Evolutionary conservation across 768 basidiomycete species (phyloP).

Genomic region (Mycena sanguinolenta): DNA sequence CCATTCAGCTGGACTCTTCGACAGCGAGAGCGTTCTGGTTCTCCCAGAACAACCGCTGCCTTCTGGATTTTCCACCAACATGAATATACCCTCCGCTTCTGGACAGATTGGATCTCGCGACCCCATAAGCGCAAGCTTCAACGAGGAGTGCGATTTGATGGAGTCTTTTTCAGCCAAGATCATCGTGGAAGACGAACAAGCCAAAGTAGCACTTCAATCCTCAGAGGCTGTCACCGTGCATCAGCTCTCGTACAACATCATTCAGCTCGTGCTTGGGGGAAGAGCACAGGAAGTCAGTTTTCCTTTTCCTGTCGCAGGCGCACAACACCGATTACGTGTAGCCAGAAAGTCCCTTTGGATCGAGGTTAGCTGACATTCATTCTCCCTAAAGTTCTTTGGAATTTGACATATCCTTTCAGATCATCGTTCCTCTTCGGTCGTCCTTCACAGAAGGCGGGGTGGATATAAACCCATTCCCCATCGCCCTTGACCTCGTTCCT

Average conservation of each 20-base stretch:
- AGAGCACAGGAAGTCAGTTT: constrained; percentile 32
- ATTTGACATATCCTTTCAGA: constrained; percentile 13
- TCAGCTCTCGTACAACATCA: constrained; percentile 40
- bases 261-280: constrained; percentile 40
- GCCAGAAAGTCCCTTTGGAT: constrained; percentile 25
- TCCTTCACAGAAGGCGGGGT: constrained; percentile 42
- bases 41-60: constrained; percentile 25
- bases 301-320: constrained; percentile 16
- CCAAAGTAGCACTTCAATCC: constrained; percentile 37
- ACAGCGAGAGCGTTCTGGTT: constrained; percentile 20
- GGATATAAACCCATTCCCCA: constrained; percentile 43
- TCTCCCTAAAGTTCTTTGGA: constrained; percentile 26
- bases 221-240: constrained; percentile 28
- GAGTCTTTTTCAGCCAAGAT: constrained; percentile 37
- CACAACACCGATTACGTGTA: constrained; percentile 21
- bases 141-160: constrained; percentile 43
- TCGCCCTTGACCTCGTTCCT: constrained; percentile 34
- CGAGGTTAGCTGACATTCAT: constrained; percentile 49
- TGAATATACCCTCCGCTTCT: constrained; percentile 4
- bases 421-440: constrained; percentile 33
- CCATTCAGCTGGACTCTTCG: constrained; percentile 15
- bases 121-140: constrained; percentile 37
- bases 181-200: constrained; percentile 35
- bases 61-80: constrained; percentile 2
- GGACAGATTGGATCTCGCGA: constrained; percentile 38